phyloP scores from a whole-genome alignment of 2,329 filamentous ascomycete species.

The Ophioceras dolichostomum region DNA sequence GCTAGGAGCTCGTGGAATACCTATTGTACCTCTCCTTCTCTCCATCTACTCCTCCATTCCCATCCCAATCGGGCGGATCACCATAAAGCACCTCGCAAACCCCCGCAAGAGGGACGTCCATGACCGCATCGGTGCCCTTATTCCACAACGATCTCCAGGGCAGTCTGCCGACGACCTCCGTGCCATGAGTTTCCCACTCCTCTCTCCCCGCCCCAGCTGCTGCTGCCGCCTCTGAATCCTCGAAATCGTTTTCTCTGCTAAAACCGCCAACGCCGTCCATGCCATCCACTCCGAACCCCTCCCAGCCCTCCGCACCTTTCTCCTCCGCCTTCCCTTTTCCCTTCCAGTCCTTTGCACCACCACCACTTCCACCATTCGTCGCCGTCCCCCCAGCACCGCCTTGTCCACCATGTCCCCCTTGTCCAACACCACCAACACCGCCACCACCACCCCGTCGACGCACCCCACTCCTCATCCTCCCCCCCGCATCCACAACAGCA shows the following conservation, averaged over 20 bases:
- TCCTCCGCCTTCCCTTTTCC: conserved; percentile 18
- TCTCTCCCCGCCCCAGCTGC: conserved; percentile 15
- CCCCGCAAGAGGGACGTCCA: conserved; percentile 91
- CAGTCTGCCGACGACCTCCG: conserved; percentile 12
- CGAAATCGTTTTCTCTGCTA: no score
- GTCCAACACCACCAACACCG: conserved; percentile 18
- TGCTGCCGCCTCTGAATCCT: conserved; percentile 24
- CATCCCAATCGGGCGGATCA: no score
- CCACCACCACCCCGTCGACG: conserved; percentile 22
- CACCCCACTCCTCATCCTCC: conserved; percentile 29
- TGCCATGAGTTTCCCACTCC: background rate
- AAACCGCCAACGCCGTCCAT: no score
- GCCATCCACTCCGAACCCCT: no score
- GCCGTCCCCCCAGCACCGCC: conserved; percentile 4
- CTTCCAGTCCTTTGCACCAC: background rate
- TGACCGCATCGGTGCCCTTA: conserved; percentile 87
- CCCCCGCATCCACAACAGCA: conserved; percentile 66
- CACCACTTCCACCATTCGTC: background rate
- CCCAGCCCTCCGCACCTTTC: conserved; percentile 19
- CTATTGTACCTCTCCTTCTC: no score
- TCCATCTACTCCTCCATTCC: no score
- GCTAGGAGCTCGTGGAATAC: no score
- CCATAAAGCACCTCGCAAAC: conserved; percentile 94
- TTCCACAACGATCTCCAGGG: conserved; percentile 83
- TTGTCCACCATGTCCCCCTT: conserved; percentile 15